A percentile compares a stretch with the other conserved stretches of the same genome.
Evolutionary conservation across 2,329 filamentous ascomycete species (phyloP).

Genomic region (Ophiostoma ips): DNA sequence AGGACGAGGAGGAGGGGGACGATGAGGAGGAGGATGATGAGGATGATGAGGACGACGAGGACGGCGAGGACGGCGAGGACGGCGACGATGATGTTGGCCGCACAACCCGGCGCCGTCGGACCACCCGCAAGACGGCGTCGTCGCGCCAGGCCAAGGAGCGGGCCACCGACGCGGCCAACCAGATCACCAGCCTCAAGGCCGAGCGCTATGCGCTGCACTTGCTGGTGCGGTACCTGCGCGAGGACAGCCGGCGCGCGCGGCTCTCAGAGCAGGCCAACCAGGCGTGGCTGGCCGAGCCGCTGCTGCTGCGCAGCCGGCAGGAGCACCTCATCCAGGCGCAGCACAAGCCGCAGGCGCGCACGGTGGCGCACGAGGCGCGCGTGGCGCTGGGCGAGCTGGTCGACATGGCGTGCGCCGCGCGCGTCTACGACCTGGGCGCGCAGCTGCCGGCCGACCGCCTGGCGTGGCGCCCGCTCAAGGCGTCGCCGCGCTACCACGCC

Average conservation of each 20-base stretch:
- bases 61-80: neutral
- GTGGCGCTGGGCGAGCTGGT: constrained; percentile 53
- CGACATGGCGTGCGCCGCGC: constrained; percentile 41
- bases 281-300: constrained; percentile 51
- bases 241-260: constrained; percentile 51
- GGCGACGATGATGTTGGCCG: neutral
- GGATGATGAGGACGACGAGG: neutral
- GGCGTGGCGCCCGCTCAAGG: constrained; percentile 49
- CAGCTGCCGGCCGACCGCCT: constrained; percentile 12
- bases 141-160: constrained; percentile 32
- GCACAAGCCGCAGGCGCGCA: constrained; percentile 9
- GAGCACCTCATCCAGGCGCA: constrained; percentile 13
- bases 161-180: constrained; percentile 54
- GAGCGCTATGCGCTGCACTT: constrained; percentile 53
- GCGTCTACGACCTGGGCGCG: constrained; percentile 42
- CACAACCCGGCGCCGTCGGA: constrained; percentile 28
- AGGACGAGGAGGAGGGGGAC: constrained; percentile 26
- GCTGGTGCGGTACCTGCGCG: constrained; percentile 52
- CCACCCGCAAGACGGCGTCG: neutral
- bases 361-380: constrained; percentile 46
- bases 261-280: constrained; percentile 39
- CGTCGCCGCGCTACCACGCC: constrained; percentile 52
- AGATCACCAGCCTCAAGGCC: constrained; percentile 57
- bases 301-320: constrained; percentile 25
- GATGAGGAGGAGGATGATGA: constrained; percentile 1